phyloP scores from a whole-genome alignment of 2,329 filamentous ascomycete genomes.

The Xylaria digitata region DNA sequence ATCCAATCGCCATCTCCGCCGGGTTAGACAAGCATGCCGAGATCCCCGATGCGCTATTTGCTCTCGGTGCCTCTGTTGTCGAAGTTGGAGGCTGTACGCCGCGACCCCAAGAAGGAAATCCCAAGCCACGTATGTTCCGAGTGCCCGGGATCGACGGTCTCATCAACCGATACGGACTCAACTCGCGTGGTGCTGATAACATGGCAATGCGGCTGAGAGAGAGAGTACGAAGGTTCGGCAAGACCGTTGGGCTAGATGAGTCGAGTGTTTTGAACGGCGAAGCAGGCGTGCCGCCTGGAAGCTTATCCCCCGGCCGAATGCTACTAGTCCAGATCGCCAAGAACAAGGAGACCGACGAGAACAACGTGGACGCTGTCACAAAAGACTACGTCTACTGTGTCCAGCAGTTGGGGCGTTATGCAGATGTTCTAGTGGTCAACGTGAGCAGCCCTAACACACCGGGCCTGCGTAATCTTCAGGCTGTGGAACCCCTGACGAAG shows the following conservation, averaged over 20 bases:
- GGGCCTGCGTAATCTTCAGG: conserved; percentile 87
- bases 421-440: conserved; percentile 97
- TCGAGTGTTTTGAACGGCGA: conserved; percentile 79
- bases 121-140: conserved; percentile 87
- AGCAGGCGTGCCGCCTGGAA: conserved; percentile 83
- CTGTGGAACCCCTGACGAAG: conserved; percentile 81
- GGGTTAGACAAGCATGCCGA: conserved; percentile 96
- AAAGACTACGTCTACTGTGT: conserved; percentile 92
- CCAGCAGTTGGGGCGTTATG: conserved; percentile 82
- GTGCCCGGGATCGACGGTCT: conserved; percentile 85
- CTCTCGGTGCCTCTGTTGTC: conserved; percentile 84
- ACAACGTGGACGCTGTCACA: conserved; percentile 82
- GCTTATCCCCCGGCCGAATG: conserved; percentile 77
- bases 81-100: conserved; percentile 94
- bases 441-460: conserved; percentile 97
- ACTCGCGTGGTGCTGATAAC: conserved; percentile 88
- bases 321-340: conserved; percentile 95
- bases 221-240: conserved; percentile 81
- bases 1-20: conserved; percentile 94
- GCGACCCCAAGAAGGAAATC: conserved; percentile 87
- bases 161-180: conserved; percentile 96
- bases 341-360: conserved; percentile 91
- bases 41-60: conserved; percentile 85
- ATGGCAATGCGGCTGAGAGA: conserved; percentile 83
- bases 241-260: conserved; percentile 76